Evolutionary conservation across 805 yeast genomes (phyloP).

Genomic region (Scheffersomyces ergatensis): DNA sequence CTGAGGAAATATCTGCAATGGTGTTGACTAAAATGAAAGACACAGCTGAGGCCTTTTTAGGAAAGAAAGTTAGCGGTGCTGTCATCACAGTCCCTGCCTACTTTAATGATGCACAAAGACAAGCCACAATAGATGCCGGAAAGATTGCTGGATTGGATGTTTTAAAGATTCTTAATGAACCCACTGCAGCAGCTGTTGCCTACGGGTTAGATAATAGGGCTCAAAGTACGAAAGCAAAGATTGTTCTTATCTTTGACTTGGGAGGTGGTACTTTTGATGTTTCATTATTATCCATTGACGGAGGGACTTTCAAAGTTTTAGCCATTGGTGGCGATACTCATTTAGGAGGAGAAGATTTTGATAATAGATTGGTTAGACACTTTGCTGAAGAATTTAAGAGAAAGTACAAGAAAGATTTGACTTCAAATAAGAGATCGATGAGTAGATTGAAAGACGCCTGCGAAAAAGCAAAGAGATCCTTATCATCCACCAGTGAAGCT

Average conservation of each 20-base stretch:
- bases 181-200: slow-evolving; percentile 44
- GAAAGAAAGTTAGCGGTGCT: slow-evolving; percentile 63
- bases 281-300: slow-evolving; percentile 78
- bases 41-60: slow-evolving; percentile 87
- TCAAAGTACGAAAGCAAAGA: slow-evolving; percentile 53
- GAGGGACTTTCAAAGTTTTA: slow-evolving; percentile 86
- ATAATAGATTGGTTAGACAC: slow-evolving; percentile 81
- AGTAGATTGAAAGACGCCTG: slow-evolving; percentile 57
- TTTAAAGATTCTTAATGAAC: slow-evolving; percentile 39
- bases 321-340: slow-evolving; percentile 80
- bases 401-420: slow-evolving; percentile 81
- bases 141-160: slow-evolving; percentile 40
- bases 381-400: slow-evolving; percentile 90
- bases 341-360: slow-evolving; percentile 94
- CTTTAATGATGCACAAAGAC: not conserved
- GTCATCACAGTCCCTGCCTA: slow-evolving; percentile 15
- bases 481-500: slow-evolving; percentile 48
- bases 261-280: slow-evolving; percentile 98
- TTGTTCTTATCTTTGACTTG: slow-evolving; percentile 85
- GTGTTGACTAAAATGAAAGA: slow-evolving; percentile 86
- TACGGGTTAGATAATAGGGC: slow-evolving; percentile 23
- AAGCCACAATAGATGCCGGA: slow-evolving; percentile 32
- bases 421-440: slow-evolving; percentile 77
- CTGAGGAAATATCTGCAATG: slow-evolving; percentile 94
- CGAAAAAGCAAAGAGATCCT: slow-evolving; percentile 51